Base-by-base conservation (phyloP, 1,284 basidiomycete species). In the Abortiporus biennis region DNA sequence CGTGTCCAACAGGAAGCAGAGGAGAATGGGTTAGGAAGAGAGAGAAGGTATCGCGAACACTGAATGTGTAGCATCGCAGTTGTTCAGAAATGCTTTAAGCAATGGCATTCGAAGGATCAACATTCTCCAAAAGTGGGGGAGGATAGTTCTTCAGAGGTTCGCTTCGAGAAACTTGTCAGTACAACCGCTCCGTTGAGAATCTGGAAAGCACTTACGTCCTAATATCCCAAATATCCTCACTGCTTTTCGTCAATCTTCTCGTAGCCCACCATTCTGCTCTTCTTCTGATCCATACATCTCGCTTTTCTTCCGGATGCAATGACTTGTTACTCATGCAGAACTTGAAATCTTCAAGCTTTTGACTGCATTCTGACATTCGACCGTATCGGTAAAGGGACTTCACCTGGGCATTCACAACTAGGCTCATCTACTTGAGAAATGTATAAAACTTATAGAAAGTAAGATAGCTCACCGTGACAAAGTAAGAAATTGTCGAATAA, bases 161-260 rank as follows among this genome's bases (percentile, higher is more conserved):
- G 22, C 61, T 63, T 35, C 27, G 31, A 15, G 31, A 29, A 21
- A 8, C n/a, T n/a, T n/a, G 16, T 34, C n/a, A n/a, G 36, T 12
- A 31, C 25, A 17, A 36, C 11, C 24, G 16, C 13, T 4, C 16
- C 8, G n/a, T n/a, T 29, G 9, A 29, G n/a, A 9, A n/a, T 8
- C n/a, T 35, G 42, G n/a, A 37, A 12, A 34, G 13, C 21, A 70
- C 74, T 52, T 59, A 92, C 92, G 69, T 78, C 57, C 93, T 68
- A 17, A 88, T 71, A 49, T 90, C 83, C 95, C 95, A 99, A 2
- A 99, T 82, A 58, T 93, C 89, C 66, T 99, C 95, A 46, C 88
- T 91, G 61, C 89, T 92, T 56, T 77, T 80, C 8, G 66, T 71
- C 9, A 89, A 59, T 38, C 92, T 67, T 38, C 89, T 68, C 25